Conservation (phyloP, 768 basidiomycete genomes). For the Serendipita indica region DNA sequence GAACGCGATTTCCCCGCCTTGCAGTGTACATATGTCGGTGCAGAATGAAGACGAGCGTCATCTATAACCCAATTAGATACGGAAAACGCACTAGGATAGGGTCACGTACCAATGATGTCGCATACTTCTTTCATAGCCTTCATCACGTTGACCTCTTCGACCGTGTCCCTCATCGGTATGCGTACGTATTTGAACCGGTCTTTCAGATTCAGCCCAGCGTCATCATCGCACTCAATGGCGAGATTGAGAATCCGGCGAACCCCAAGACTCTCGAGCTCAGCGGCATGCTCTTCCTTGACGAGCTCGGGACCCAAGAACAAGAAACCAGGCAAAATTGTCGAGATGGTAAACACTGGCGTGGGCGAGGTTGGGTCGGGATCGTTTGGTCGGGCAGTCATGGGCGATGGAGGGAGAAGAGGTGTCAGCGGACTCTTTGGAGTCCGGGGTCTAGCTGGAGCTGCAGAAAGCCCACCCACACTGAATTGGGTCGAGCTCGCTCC, state of each 20-base stretch:
- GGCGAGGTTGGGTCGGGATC: conserved; percentile 31
- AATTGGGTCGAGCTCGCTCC: conserved; percentile 16
- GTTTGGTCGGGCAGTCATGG: conserved; percentile 49
- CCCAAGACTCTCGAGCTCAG: conserved; percentile 55
- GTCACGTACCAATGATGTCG: conserved; percentile 63
- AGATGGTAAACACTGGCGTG: conserved; percentile 47
- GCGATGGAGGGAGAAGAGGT: conserved; percentile 36
- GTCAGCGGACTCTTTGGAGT: conserved; percentile 27
- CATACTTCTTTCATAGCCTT: conserved; percentile 74
- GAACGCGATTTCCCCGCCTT: conserved; percentile 92
- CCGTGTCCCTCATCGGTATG: conserved; percentile 88
- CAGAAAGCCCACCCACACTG: conserved; percentile 11
- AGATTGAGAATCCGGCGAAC: conserved; percentile 84
- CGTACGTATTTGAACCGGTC: conserved; percentile 66
- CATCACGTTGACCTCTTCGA: conserved; percentile 83
- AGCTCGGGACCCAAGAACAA: conserved; percentile 85
- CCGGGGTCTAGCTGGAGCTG: conserved; percentile 24
- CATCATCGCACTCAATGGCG: conserved; percentile 79
- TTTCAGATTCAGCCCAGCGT: conserved; percentile 52
- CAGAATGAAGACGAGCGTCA: conserved; percentile 77
- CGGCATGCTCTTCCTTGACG: conserved; percentile 55
- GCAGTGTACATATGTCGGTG: conserved; percentile 90
- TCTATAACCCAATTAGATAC: conserved; percentile 32
- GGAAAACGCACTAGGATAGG: not conserved
- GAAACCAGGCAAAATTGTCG: conserved; percentile 82